A percentile compares a stretch with the other conserved stretches of the same genome.
These are phyloP conservation scores for Cantharellus anzutake DNA, from an alignment of 768 basidiomycete species.

Conservation along the genomic window DNA sequence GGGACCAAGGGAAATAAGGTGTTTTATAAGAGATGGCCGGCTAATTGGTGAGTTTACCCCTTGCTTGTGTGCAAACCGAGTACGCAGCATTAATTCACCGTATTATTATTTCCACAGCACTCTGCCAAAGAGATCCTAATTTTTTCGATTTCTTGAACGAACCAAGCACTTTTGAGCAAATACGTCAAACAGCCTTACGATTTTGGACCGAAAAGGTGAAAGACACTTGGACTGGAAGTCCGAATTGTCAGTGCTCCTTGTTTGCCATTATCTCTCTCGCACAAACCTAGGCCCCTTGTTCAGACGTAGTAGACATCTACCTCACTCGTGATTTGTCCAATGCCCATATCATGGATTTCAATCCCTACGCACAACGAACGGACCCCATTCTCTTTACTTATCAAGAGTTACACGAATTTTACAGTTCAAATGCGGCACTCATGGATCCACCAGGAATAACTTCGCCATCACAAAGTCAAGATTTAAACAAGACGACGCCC, in stretches of 20 bases:
- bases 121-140: constrained; percentile 76
- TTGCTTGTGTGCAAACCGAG: neutral
- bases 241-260: constrained; percentile 39
- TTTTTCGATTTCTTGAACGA: constrained; percentile 76
- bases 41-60: constrained; percentile 40
- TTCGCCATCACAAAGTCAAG: neutral
- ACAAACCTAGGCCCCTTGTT: neutral
- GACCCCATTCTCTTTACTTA: constrained; percentile 77
- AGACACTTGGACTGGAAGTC: constrained; percentile 33
- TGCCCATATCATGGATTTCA: constrained; percentile 80
- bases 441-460: neutral
- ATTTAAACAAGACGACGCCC: neutral
- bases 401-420: constrained; percentile 39
- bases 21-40: constrained; percentile 59
- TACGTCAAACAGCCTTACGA: constrained; percentile 29
- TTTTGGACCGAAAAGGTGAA: constrained; percentile 58
- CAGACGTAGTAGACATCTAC: constrained; percentile 68
- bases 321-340: constrained; percentile 61
- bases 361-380: constrained; percentile 72
- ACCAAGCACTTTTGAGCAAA: constrained; percentile 29
- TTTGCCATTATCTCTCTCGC: neutral
- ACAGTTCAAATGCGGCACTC: constrained; percentile 1
- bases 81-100: neutral
- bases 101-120: constrained; percentile 26
- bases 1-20: constrained; percentile 66